Evolutionary conservation across 169 alveolate genomes (phyloP).

Genomic region (Plasmodium fragile): DNA sequence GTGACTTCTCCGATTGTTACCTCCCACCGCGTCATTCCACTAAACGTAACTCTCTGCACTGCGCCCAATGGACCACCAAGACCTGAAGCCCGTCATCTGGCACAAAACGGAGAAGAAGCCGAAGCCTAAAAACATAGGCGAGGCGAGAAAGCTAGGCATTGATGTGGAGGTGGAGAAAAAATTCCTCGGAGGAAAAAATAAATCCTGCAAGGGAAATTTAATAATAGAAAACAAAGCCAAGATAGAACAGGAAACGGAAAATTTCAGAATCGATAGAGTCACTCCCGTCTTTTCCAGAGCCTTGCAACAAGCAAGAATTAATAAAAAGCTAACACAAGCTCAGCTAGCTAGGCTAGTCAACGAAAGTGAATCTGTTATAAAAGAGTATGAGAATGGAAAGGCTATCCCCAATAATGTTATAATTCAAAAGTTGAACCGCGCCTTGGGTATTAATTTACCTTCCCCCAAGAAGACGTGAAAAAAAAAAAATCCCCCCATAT

Average conservation of each 20-base stretch:
- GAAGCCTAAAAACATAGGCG: conserved; percentile 42
- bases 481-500: neutral
- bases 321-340: conserved; percentile 47
- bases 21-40: neutral
- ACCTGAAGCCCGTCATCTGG: conserved; percentile 72
- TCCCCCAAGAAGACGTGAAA: conserved; percentile 74
- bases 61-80: conserved; percentile 47
- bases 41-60: neutral
- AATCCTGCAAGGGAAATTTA: conserved; percentile 70
- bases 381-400: conserved; percentile 85
- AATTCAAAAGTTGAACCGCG: conserved; percentile 81
- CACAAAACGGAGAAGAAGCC: conserved; percentile 51
- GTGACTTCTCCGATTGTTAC: neutral
- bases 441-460: conserved; percentile 84
- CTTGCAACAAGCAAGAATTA: conserved; percentile 77
- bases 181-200: conserved; percentile 58
- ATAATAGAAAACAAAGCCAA: conserved; percentile 82
- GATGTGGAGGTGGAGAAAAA: conserved; percentile 67
- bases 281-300: conserved; percentile 84
- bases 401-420: conserved; percentile 84
- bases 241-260: conserved; percentile 84
- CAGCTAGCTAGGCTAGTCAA: conserved; percentile 83
- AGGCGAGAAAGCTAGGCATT: conserved; percentile 59
- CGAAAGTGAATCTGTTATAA: conserved; percentile 80
- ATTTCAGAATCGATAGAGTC: conserved; percentile 83